Evolutionary conservation across 345 rosid genomes (phyloP).

Genomic region (Syzygium jambos): DNA sequence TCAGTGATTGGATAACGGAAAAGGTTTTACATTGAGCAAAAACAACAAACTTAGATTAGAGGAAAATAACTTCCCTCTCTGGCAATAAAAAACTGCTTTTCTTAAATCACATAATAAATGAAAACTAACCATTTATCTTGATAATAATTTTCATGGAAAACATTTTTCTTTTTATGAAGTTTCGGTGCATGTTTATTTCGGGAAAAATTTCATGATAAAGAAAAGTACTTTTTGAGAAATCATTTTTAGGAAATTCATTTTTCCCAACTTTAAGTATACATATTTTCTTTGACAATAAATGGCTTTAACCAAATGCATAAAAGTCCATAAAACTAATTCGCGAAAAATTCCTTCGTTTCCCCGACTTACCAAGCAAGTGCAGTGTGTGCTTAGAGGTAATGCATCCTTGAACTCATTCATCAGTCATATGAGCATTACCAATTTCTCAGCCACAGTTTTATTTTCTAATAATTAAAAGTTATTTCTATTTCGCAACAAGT

Average conservation of each 20-base stretch:
- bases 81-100: background rate
- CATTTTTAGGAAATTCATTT: too few relatives aligned
- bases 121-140: too few relatives aligned
- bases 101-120: too few relatives aligned
- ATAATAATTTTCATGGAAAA: too few relatives aligned
- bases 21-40: background rate
- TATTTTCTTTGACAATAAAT: background rate
- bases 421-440: background rate
- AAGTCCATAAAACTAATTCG: background rate
- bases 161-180: background rate
- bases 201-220: background rate
- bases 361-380: background rate
- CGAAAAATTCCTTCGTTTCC: background rate
- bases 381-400: background rate
- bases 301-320: rapidly evolving
- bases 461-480: background rate
- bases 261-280: background rate
- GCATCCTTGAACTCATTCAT: background rate
- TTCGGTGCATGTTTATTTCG: background rate
- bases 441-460: background rate
- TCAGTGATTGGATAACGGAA: background rate
- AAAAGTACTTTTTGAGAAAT: too few relatives aligned
- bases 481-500: background rate
- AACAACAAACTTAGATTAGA: background rate
- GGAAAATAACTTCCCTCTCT: background rate